Percentiles rank a stretch among this genome's conserved stretches.
phyloP scores from a whole-genome alignment of 805 yeast species.

The Saturnispora diversa region DNA sequence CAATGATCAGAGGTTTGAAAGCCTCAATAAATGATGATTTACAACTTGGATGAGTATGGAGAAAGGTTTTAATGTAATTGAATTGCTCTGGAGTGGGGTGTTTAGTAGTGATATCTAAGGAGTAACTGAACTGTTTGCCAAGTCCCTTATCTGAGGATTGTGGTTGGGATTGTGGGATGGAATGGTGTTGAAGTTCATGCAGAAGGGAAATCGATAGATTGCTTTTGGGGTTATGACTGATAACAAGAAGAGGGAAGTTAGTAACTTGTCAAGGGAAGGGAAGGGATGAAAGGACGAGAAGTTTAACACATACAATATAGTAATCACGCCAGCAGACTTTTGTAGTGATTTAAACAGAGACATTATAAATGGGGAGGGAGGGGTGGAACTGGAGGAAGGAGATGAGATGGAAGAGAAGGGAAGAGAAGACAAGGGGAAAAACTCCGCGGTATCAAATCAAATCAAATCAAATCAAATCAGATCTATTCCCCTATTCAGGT shows the following conservation, averaged over 20 bases:
- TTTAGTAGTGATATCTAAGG: constrained; percentile 19
- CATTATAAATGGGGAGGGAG: constrained; percentile 3
- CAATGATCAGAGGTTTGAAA: constrained; percentile 22
- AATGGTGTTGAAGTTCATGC: constrained; percentile 12
- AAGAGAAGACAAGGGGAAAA: no score
- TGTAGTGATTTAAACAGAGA: constrained; percentile 6
- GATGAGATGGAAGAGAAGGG: not conserved
- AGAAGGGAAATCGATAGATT: constrained; percentile 18
- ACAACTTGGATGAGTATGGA: constrained; percentile 25
- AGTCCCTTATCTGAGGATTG: not conserved
- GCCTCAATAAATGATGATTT: constrained; percentile 25
- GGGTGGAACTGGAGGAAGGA: not conserved
- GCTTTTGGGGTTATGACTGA: constrained; percentile 25
- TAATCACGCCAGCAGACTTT: constrained; percentile 26
- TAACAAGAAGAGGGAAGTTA: constrained; percentile 11
- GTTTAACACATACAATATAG: constrained; percentile 32
- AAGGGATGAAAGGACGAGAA: no score
- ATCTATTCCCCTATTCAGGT: no score
- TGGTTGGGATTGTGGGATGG: no score
- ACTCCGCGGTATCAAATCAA: not conserved
- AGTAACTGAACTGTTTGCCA: constrained; percentile 18
- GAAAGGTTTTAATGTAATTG: constrained; percentile 21
- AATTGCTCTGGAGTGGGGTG: constrained; percentile 30
- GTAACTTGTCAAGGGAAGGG: no score
- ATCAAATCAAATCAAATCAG: not conserved